These are phyloP conservation scores for Cytospora leucostoma DNA, from an alignment of 2,329 filamentous ascomycete species.

Conservation along the genomic window DNA sequence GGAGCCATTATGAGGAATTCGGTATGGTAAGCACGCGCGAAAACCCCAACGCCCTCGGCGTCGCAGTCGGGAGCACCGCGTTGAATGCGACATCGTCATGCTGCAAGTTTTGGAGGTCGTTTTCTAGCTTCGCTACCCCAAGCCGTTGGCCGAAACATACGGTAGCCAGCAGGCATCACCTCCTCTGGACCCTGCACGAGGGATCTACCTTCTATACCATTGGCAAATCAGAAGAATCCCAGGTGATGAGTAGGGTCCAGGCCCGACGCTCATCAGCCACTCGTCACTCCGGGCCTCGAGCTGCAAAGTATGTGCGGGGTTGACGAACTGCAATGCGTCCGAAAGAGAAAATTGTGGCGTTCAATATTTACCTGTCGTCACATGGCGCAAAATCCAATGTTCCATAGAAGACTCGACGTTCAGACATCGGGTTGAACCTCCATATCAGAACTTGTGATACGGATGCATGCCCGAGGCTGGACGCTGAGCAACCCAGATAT, in stretches of 20 bases:
- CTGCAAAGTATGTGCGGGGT: conserved; percentile 8
- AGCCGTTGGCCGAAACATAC: conserved; percentile 18
- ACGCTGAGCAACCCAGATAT: conserved; percentile 1
- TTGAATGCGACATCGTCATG: conserved; percentile 11
- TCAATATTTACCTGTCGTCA: conserved; percentile 20
- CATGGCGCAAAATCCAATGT: conserved; percentile 21
- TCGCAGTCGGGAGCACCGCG: conserved; percentile 20
- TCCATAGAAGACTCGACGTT: conserved; percentile 7
- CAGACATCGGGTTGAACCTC: neutral
- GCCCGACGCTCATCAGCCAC: conserved; percentile 18
- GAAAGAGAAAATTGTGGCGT: conserved; percentile 17
- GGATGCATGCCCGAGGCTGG: neutral
- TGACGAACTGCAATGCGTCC: conserved; percentile 9
- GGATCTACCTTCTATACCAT: neutral
- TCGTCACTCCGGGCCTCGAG: conserved; percentile 10
- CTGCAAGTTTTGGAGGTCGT: conserved; percentile 3
- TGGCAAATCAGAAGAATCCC: conserved; percentile 8
- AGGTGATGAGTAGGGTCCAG: conserved; percentile 18
- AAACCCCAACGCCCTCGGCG: conserved; percentile 1
- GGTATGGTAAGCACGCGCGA: conserved; percentile 9
- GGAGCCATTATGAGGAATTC: neutral
- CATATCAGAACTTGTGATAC: conserved; percentile 9
- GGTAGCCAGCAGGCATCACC: conserved; percentile 12
- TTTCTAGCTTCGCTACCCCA: conserved; percentile 13
- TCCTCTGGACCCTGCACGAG: neutral